These are phyloP conservation scores for Eucalyptus erythrocorys DNA, from an alignment of 345 rosid genomes.

Conservation along the genomic window DNA sequence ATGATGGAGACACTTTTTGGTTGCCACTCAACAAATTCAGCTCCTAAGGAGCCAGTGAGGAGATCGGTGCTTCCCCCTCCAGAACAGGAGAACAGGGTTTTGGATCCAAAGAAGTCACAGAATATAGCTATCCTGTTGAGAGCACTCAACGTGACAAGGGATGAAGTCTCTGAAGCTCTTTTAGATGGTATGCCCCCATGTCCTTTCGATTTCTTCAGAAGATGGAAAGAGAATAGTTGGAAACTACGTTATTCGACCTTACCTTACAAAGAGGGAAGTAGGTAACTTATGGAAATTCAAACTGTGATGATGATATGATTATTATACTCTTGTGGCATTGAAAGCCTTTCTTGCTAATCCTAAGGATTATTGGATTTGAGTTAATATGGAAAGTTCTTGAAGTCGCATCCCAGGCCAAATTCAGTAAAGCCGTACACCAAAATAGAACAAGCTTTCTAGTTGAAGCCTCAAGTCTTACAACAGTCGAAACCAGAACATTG, in stretches of 20 bases:
- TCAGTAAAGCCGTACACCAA: neutral
- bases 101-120: constrained; percentile 97
- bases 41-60: constrained; percentile 49
- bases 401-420: neutral
- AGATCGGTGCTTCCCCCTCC: constrained; percentile 59
- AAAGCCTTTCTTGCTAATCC: neutral
- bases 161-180: constrained; percentile 94
- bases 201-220: neutral
- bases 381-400: neutral
- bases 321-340: neutral
- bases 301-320: neutral
- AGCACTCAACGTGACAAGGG: constrained; percentile 89
- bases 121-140: constrained; percentile 91
- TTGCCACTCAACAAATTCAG: constrained; percentile 59
- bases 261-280: neutral
- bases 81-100: constrained; percentile 76
- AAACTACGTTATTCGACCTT: neutral
- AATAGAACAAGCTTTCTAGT: neutral
- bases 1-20: constrained; percentile 96
- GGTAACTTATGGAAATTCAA: neutral
- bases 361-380: neutral
- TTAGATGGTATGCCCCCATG: constrained; percentile 56
- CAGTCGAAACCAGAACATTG: neutral
- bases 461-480: neutral
- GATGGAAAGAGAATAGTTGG: neutral